These are phyloP conservation scores for Colletotrichum navitas DNA, from an alignment of 2,329 filamentous ascomycete genomes.

Conservation along the genomic window DNA sequence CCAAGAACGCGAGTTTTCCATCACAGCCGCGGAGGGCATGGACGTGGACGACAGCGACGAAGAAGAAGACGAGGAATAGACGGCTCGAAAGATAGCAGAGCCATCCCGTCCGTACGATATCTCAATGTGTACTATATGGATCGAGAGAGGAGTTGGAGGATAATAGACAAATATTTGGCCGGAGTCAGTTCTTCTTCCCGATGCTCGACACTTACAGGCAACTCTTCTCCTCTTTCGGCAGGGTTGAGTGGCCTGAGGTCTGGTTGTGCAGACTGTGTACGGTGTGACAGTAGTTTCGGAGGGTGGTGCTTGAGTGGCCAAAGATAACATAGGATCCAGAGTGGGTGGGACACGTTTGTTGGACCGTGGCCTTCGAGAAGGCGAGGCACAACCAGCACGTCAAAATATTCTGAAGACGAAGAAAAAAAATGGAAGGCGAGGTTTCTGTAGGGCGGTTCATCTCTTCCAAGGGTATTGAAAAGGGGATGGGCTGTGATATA, in stretches of 20 bases:
- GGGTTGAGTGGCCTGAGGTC: constrained; percentile 49
- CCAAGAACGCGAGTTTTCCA: constrained; percentile 90
- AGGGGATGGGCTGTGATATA: constrained; percentile 1
- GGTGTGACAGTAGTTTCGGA: constrained; percentile 48
- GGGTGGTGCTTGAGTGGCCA: constrained; percentile 36
- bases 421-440: neutral
- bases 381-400: constrained; percentile 9
- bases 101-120: constrained; percentile 31
- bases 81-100: constrained; percentile 16
- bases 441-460: constrained; percentile 4
- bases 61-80: constrained; percentile 72
- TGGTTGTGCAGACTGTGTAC: constrained; percentile 49
- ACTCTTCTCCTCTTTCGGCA: constrained; percentile 45
- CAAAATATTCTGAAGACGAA: neutral
- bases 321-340: constrained; percentile 20
- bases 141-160: constrained; percentile 32
- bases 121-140: constrained; percentile 41
- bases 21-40: constrained; percentile 91
- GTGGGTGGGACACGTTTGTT: neutral
- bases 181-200: constrained; percentile 17
- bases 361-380: neutral
- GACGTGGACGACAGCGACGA: constrained; percentile 93
- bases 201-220: neutral
- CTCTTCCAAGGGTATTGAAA: neutral
- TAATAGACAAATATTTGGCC: constrained; percentile 37